Conservation (phyloP, 1,284 basidiomycete genomes). For the Ganoderma multipileum region DNA sequence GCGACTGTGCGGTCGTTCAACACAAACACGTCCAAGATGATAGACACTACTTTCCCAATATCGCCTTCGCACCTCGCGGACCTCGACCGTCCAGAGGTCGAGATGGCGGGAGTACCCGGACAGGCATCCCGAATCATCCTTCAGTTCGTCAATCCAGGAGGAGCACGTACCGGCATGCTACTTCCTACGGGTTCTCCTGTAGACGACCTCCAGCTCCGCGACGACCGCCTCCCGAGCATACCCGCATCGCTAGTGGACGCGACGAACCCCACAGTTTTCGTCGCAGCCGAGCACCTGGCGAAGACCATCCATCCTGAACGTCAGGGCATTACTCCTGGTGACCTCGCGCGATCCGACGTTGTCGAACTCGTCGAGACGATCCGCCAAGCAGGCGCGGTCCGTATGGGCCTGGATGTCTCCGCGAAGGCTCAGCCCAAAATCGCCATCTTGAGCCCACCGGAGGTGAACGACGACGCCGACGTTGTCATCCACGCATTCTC, state of each 20-base stretch:
- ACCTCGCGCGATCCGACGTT: slow-evolving; percentile 39
- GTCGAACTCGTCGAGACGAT: slow-evolving; percentile 56
- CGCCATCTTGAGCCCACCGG: slow-evolving; percentile 57
- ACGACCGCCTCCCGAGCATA: slow-evolving; percentile 36
- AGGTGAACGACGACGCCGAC: slow-evolving; percentile 44
- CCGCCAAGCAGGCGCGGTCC: slow-evolving; percentile 59
- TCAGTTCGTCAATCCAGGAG: slow-evolving; percentile 70
- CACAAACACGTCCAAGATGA: slow-evolving; percentile 71
- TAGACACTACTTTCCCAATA: slow-evolving; percentile 72
- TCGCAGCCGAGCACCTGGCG: slow-evolving; percentile 52
- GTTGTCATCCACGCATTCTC: slow-evolving; percentile 70
- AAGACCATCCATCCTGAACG: slow-evolving; percentile 41
- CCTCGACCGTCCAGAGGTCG: slow-evolving; percentile 57
- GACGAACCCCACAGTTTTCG: slow-evolving; percentile 77
- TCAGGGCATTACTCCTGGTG: slow-evolving; percentile 13
- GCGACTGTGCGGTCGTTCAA: slow-evolving; percentile 66
- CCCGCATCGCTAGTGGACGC: slow-evolving; percentile 70
- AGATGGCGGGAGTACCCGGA: slow-evolving; percentile 72
- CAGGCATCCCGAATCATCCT: slow-evolving; percentile 68
- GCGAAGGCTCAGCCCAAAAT: slow-evolving; percentile 77
- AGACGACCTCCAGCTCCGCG: slow-evolving; percentile 50
- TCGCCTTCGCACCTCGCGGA: slow-evolving; percentile 40
- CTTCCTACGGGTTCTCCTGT: slow-evolving; percentile 64
- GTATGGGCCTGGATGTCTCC: slow-evolving; percentile 69
- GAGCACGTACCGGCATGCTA: slow-evolving; percentile 73